Evolutionary conservation across 768 basidiomycete species (phyloP).

Genomic region (Trametes maxima): DNA sequence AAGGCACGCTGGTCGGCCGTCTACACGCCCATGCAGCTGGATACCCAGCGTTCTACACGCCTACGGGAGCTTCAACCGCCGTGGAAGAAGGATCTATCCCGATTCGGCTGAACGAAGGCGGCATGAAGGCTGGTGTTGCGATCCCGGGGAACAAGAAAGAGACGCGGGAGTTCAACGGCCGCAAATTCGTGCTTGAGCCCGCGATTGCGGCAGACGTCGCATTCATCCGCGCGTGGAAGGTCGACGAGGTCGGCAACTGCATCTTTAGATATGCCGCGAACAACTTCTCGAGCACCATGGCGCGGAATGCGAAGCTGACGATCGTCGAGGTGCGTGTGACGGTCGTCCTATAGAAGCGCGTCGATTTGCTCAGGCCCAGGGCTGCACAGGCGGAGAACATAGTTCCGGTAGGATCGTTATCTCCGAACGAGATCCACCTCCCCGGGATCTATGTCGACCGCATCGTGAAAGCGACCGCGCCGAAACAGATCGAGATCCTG

Average conservation of each 20-base stretch:
- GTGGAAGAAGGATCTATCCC: constrained; percentile 81
- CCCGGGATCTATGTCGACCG: constrained; percentile 90
- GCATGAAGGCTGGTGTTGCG: constrained; percentile 68
- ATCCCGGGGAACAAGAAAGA: constrained; percentile 80
- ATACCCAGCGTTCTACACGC: constrained; percentile 92
- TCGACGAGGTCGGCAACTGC: constrained; percentile 87
- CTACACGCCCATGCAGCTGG: constrained; percentile 88
- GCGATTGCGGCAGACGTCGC: constrained; percentile 82
- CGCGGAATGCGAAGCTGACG: constrained; percentile 84
- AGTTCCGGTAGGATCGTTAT: constrained; percentile 79
- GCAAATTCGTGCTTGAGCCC: constrained; percentile 79
- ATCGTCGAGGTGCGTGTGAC: constrained; percentile 71
- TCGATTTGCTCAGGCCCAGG: background rate
- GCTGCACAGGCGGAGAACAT: constrained; percentile 80
- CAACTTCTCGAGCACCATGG: constrained; percentile 88
- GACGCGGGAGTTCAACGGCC: constrained; percentile 73
- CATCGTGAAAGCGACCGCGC: constrained; percentile 74
- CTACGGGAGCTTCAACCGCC: constrained; percentile 85
- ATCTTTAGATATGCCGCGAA: constrained; percentile 89
- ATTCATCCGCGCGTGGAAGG: constrained; percentile 90
- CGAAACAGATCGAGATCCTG: constrained; percentile 76
- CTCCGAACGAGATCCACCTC: constrained; percentile 79
- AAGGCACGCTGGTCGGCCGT: constrained; percentile 88
- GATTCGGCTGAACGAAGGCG: constrained; percentile 75
- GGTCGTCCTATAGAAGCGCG: background rate